A percentile compares a stretch with the other conserved stretches of the same genome.
These are phyloP conservation scores for Akanthomyces dipterigenus DNA, from an alignment of 2,329 filamentous ascomycete species.

Conservation along the genomic window DNA sequence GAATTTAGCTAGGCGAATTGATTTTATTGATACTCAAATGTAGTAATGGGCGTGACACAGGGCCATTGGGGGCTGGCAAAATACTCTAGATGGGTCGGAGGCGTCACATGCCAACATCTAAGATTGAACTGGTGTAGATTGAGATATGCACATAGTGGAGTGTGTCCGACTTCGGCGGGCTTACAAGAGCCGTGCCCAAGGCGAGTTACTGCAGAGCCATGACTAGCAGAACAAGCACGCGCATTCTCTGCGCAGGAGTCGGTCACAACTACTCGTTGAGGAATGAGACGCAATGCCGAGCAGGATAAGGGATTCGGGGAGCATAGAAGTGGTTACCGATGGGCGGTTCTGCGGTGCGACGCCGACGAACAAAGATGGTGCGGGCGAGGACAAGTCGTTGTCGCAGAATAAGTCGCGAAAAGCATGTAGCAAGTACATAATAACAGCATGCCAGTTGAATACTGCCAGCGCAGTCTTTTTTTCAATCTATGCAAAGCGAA, in stretches of 20 bases:
- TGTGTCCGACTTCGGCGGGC: not conserved
- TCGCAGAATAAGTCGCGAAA: too few relatives aligned
- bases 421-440: too few relatives aligned
- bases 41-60: too few relatives aligned
- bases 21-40: not conserved
- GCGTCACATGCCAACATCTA: not conserved
- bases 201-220: not conserved
- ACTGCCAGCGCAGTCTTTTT: not conserved
- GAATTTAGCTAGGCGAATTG: constrained; percentile 8
- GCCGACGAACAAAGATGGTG: not conserved
- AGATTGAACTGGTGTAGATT: not conserved
- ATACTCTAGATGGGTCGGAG: not conserved
- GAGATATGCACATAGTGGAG: not conserved
- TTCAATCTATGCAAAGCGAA: not conserved
- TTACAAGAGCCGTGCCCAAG: not conserved
- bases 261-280: not conserved
- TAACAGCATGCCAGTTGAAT: not conserved
- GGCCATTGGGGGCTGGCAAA: not conserved
- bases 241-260: not conserved
- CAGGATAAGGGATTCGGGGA: too few relatives aligned
- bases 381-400: too few relatives aligned
- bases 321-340: too few relatives aligned
- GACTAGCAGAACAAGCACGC: not conserved
- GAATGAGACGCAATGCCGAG: not conserved
- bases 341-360: too few relatives aligned